Conservation (phyloP, 345 rosid genomes). For the Laguncularia racemosa region DNA sequence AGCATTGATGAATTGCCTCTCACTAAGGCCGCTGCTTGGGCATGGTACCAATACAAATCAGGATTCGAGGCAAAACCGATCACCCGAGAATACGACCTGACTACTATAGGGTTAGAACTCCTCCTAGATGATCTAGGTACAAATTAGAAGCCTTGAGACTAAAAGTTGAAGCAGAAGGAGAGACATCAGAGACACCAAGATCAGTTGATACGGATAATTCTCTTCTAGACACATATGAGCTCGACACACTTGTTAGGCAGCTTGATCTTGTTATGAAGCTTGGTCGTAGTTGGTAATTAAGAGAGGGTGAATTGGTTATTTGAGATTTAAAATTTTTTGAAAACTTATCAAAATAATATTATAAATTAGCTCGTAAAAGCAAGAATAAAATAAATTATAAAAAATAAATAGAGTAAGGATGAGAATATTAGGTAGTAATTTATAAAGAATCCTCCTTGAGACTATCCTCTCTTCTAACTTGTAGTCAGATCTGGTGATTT, state of each 20-base stretch:
- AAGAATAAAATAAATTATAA: too few species aligned
- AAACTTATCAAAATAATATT: too few species aligned
- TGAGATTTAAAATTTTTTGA: too few species aligned
- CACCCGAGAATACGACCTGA: constrained; percentile 22
- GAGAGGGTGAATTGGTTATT: too few species aligned
- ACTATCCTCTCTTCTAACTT: too few species aligned
- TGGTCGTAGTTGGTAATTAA: too few species aligned
- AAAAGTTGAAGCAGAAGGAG: constrained; percentile 5
- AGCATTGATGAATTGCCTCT: constrained; percentile 31
- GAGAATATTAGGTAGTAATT: too few species aligned
- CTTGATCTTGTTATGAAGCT: constrained; percentile 27
- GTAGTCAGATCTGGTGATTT: too few species aligned
- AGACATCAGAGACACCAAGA: constrained; percentile 8
- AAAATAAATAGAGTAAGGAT: too few species aligned
- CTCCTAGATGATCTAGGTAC: constrained; percentile 53
- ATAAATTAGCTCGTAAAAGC: too few species aligned
- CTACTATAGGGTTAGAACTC: constrained; percentile 9
- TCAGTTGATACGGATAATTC: constrained; percentile 11
- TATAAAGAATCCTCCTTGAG: too few species aligned
- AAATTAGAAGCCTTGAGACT: constrained; percentile 50
- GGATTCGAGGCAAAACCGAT: constrained; percentile 34
- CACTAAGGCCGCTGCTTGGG: constrained; percentile 90
- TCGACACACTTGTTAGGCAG: constrained; percentile 36
- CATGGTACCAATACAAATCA: constrained; percentile 61
- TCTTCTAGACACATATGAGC: constrained; percentile 47